Evolutionary conservation across 331 rosid genomes (phyloP).

Genomic region (Phaseolus coccineus): DNA sequence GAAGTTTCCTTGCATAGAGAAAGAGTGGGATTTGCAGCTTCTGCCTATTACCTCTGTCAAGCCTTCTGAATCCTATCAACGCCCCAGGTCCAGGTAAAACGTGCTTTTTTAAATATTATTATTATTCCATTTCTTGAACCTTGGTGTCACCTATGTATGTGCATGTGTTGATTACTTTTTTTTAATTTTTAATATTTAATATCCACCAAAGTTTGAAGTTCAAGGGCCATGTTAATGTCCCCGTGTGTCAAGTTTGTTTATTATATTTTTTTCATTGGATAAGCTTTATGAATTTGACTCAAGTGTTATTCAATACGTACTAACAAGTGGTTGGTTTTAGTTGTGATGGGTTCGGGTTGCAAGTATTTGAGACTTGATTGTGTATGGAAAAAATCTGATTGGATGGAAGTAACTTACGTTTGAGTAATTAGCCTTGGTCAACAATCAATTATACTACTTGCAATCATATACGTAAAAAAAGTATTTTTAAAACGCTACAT

Average conservation of each 20-base stretch:
- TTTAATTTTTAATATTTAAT: background rate
- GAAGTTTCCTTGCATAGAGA: slow-evolving; percentile 72
- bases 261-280: background rate
- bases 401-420: background rate
- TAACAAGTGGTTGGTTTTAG: background rate
- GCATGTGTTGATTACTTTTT: background rate
- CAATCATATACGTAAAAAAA: background rate
- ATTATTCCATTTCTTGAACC: background rate
- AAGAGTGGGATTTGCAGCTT: slow-evolving; percentile 91
- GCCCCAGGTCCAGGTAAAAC: slow-evolving; percentile 84
- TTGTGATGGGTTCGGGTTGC: background rate
- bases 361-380: background rate
- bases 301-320: background rate
- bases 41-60: slow-evolving; percentile 81
- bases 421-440: background rate
- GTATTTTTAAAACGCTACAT: background rate
- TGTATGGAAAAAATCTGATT: background rate
- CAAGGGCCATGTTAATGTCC: background rate
- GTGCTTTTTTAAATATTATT: background rate
- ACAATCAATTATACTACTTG: background rate
- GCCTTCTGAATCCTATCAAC: slow-evolving; percentile 67
- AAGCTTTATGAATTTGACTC: background rate
- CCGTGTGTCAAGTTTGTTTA: background rate
- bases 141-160: background rate
- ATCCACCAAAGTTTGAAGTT: slow-evolving; percentile 1